phyloP scores from a whole-genome alignment of 2,329 filamentous ascomycete species.

The Polytolypa hystricis region DNA sequence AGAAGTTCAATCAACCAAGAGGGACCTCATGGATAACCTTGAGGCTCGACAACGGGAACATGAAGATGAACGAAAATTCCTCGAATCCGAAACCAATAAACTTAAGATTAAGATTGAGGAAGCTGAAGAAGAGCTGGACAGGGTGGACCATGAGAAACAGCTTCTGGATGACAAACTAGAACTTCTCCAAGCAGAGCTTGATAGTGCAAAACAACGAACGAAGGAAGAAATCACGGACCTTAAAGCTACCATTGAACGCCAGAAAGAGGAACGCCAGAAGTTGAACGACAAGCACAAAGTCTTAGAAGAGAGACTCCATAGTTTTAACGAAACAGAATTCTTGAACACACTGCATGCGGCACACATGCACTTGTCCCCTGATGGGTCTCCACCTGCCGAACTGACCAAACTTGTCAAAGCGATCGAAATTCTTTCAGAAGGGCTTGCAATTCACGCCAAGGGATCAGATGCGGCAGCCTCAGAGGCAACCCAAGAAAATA shows the following conservation, averaged over 20 bases:
- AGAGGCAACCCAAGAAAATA: constrained; percentile 53
- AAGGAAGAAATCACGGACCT: constrained; percentile 49
- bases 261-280: constrained; percentile 39
- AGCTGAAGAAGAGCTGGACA: constrained; percentile 81
- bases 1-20: constrained; percentile 84
- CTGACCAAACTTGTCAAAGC: constrained; percentile 48
- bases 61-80: constrained; percentile 65
- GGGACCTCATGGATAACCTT: constrained; percentile 88
- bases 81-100: constrained; percentile 69
- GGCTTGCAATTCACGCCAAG: constrained; percentile 49
- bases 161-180: constrained; percentile 58
- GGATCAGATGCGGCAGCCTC: constrained; percentile 49
- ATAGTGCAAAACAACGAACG: constrained; percentile 43
- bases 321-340: constrained; percentile 42
- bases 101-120: constrained; percentile 74
- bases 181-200: constrained; percentile 59
- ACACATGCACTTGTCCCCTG: constrained; percentile 47
- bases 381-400: constrained; percentile 44
- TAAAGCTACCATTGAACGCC: constrained; percentile 45
- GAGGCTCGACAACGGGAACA: constrained; percentile 87
- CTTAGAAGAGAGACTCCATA: constrained; percentile 41
- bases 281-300: constrained; percentile 33
- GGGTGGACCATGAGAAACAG: constrained; percentile 70
- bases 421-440: constrained; percentile 47
- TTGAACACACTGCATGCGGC: constrained; percentile 48